Base-by-base conservation (phyloP, 129 eudicot species). In the Sambucus nigra region DNA sequence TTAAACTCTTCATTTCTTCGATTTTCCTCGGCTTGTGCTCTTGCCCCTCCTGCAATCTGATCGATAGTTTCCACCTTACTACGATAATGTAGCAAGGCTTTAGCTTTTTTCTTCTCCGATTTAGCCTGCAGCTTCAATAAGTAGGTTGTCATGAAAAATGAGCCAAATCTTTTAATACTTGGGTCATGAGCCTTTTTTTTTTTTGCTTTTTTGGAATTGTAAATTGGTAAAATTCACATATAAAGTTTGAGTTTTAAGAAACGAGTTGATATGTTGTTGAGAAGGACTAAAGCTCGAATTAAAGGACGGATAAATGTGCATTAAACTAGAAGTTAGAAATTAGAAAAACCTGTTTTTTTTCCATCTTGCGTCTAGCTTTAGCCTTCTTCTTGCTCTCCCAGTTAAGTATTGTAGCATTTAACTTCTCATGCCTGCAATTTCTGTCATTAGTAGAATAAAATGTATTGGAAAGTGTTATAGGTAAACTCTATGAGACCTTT, bases 381-480 rank as follows among this genome's bases (percentile, higher is more conserved):
- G 28, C 15, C 70, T 70, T 84, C 79, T 84, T 89, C 70, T 80
- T 86, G 1, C 47, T 74, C 78, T 92, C 99, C 99, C 99, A 92
- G 59, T 77, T 71, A n/a, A 61, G 68, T 64, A 86, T 82, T 47
- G 66, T 80, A 25, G 74, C 76, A 53, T 51, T 74, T 56, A 92
- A 44, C 76, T 70, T 82, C 54, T 86, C 84, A 38, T 74, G 77
- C 85, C 99, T 92, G 64, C 9, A 35, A 7, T 35, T 1, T 35
- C 1, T 35, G 12, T 35, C 42, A 35, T 35, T 35, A 12, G 42
- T 12, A 2, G 3, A 35, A 35, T n/a, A n/a, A n/a, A n/a, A n/a
- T n/a, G n/a, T n/a, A n/a, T n/a, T n/a, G n/a, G n/a, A n/a, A n/a
- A n/a, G n/a, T n/a, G n/a, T n/a, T n/a, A n/a, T n/a, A n/a, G n/a